These are phyloP conservation scores for Fusarium napiforme DNA, from an alignment of 2,329 filamentous ascomycete genomes.

Conservation along the genomic window DNA sequence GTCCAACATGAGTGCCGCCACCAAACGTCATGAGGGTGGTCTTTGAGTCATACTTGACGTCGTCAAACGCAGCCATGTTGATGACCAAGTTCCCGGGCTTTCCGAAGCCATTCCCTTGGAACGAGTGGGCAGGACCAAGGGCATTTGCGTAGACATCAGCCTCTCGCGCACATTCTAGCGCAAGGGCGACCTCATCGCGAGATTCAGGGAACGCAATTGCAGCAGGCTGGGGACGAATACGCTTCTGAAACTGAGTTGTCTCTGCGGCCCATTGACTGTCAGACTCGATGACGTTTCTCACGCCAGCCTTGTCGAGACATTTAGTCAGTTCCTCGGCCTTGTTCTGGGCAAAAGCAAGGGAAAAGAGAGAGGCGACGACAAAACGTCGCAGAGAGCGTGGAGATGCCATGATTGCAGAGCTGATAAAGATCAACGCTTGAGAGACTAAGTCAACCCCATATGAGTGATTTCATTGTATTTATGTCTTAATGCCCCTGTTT, in stretches of 20 bases:
- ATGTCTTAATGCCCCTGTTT: background rate
- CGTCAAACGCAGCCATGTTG: slow-evolving; percentile 40
- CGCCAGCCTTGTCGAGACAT: slow-evolving; percentile 29
- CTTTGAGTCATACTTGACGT: slow-evolving; percentile 35
- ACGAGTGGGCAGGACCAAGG: slow-evolving; percentile 40
- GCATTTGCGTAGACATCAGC: slow-evolving; percentile 36
- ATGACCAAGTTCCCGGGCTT: slow-evolving; percentile 40
- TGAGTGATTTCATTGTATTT: background rate
- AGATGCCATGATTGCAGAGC: background rate
- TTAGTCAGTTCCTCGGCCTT: slow-evolving; percentile 16
- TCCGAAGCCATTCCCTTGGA: slow-evolving; percentile 38
- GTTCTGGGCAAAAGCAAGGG: slow-evolving; percentile 8
- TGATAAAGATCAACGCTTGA: background rate
- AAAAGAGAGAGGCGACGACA: slow-evolving; percentile 5
- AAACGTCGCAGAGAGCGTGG: slow-evolving; percentile 9
- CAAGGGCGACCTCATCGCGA: slow-evolving; percentile 34
- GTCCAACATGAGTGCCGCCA: slow-evolving; percentile 40
- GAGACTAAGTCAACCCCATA: fast-evolving
- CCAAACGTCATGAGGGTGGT: slow-evolving; percentile 36
- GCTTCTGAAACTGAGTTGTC: slow-evolving; percentile 37
- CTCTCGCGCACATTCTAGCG: slow-evolving; percentile 40
- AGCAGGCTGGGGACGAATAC: slow-evolving; percentile 35
- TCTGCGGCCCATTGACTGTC: slow-evolving; percentile 34
- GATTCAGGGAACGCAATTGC: slow-evolving; percentile 36
- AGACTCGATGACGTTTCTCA: slow-evolving; percentile 33